Conservation (phyloP, 1,139 yeast species). For the Diutina scorzettiae region DNA sequence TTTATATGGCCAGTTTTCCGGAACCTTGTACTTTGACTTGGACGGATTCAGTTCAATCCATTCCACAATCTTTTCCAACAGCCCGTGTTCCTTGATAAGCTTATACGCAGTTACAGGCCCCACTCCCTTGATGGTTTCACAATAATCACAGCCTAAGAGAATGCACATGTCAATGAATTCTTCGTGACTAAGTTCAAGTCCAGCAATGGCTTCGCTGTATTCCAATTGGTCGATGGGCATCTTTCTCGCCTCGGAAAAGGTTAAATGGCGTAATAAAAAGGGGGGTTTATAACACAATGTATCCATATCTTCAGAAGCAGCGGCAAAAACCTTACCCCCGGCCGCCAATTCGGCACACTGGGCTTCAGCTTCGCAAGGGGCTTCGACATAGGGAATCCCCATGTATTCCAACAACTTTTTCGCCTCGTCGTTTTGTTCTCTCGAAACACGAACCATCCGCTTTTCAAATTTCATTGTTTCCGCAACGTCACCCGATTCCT, state of each 20-base stretch:
- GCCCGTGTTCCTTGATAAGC: conserved; percentile 73
- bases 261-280: conserved; percentile 69
- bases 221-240: conserved; percentile 83
- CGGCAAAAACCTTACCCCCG: conserved; percentile 84
- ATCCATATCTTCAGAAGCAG: conserved; percentile 99
- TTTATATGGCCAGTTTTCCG: conserved; percentile 89
- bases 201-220: conserved; percentile 57
- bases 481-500: conserved; percentile 71
- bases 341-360: conserved; percentile 92
- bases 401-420: conserved; percentile 63
- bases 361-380: conserved; percentile 98
- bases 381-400: conserved; percentile 92
- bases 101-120: conserved; percentile 94
- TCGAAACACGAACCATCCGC: conserved; percentile 77
- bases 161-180: conserved; percentile 89
- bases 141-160: conserved; percentile 89
- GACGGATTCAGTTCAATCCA: conserved; percentile 48
- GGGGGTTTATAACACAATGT: conserved; percentile 89
- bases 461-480: conserved; percentile 71
- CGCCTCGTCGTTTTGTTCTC: conserved; percentile 91
- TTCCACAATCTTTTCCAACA: conserved; percentile 67
- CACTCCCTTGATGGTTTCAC: conserved; percentile 88
- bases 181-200: conserved; percentile 55
- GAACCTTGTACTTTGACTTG: conserved; percentile 63
- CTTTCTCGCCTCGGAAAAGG: conserved; percentile 88